Conservation (phyloP, 225 moss, liverwort and hornwort genomes). For the Sphagnum contortum region DNA sequence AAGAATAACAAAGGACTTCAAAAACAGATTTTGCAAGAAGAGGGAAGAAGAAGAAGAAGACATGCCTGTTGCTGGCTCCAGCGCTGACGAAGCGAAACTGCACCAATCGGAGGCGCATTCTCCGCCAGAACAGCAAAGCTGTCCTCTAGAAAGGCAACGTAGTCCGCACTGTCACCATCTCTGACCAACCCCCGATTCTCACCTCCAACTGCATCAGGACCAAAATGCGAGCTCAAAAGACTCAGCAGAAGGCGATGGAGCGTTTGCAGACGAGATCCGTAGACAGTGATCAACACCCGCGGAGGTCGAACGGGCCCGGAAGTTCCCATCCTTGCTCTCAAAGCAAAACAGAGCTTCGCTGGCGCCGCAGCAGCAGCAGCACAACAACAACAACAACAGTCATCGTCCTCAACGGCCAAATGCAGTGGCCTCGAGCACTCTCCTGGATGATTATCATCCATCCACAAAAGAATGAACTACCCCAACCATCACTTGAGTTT, state of each 20-base stretch:
- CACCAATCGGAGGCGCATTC: constrained; percentile 32
- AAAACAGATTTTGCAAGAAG: neutral
- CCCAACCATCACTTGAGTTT: no score
- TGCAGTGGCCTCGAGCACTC: no score
- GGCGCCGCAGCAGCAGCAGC: no score
- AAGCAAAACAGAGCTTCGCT: no score
- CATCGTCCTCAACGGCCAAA: no score
- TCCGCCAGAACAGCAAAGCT: constrained; percentile 65
- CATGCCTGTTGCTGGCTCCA: constrained; percentile 90
- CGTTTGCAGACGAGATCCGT: constrained; percentile 22
- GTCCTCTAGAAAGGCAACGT: constrained; percentile 39
- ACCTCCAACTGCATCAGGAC: neutral
- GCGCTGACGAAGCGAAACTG: constrained; percentile 49
- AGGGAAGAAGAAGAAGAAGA: neutral
- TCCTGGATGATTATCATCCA: no score
- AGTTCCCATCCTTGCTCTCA: no score
- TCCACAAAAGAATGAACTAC: no score
- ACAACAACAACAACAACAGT: no score
- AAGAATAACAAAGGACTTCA: neutral
- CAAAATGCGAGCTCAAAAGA: constrained; percentile 6
- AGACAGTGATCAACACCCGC: constrained; percentile 28
- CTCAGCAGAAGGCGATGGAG: constrained; percentile 23
- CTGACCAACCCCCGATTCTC: constrained; percentile 24
- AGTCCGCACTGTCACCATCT: constrained; percentile 52
- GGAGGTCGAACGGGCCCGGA: constrained; percentile 4